Percentiles rank a stretch among this genome's conserved stretches.
Evolutionary conservation across 164 flowering plant species (phyloP).

Genomic region (Tinospora cordifolia): DNA sequence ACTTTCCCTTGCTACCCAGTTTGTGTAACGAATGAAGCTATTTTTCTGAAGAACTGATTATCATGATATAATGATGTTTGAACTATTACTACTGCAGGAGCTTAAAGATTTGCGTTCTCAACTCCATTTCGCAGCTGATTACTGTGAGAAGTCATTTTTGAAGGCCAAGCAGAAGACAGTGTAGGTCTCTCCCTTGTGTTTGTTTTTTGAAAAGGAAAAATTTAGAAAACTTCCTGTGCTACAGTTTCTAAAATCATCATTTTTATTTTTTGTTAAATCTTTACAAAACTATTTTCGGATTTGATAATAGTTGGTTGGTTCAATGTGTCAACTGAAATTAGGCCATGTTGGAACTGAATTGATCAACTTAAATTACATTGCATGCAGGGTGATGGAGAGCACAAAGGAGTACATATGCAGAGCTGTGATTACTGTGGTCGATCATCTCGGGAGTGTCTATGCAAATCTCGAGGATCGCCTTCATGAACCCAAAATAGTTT

Average conservation of each 20-base stretch:
- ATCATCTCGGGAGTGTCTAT: conserved; percentile 71
- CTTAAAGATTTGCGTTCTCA: conserved; percentile 61
- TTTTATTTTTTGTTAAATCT: no score
- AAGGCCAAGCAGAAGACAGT: conserved; percentile 39
- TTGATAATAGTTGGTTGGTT: no score
- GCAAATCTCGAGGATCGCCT: conserved; percentile 40
- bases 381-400: conserved; percentile 48
- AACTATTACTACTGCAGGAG: conserved; percentile 34
- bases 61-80: neutral
- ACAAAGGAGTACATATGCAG: conserved; percentile 69
- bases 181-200: neutral
- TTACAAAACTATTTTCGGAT: no score
- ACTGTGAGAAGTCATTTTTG: conserved; percentile 48
- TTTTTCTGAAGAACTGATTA: neutral
- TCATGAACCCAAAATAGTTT: conserved; percentile 14
- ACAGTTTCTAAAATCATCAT: no score
- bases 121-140: conserved; percentile 70
- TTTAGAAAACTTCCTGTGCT: no score
- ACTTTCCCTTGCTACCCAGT: neutral
- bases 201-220: neutral
- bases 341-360: no score
- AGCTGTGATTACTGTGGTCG: conserved; percentile 68
- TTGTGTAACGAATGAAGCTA: neutral
- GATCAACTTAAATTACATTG: neutral
- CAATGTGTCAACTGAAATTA: no score